phyloP scores from a whole-genome alignment of 306 rosid species.

The Senna siamea region DNA sequence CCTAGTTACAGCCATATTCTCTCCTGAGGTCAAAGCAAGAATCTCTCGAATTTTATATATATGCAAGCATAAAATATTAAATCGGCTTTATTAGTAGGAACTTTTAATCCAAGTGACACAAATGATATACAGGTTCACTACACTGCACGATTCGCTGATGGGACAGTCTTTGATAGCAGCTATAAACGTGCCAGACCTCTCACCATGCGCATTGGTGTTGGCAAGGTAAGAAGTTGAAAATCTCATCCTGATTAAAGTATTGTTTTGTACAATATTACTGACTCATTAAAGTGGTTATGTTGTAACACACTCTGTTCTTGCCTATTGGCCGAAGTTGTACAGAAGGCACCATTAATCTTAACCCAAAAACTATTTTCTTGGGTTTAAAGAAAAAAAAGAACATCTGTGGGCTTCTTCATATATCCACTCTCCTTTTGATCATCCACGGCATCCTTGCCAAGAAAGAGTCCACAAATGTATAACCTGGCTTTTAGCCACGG shows the following conservation, averaged over 20 bases:
- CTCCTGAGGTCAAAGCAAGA: background rate
- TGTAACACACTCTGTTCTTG: background rate
- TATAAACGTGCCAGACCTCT: constrained; percentile 90
- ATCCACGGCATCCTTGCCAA: background rate
- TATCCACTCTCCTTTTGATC: too few species aligned
- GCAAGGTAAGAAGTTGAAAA: constrained; percentile 62
- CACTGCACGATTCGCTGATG: constrained; percentile 88
- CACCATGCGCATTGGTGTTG: constrained; percentile 94
- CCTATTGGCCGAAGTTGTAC: background rate
- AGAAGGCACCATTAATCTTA: background rate
- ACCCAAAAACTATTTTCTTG: background rate
- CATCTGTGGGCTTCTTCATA: too few species aligned
- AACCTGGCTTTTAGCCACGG: background rate
- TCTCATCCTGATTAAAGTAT: background rate
- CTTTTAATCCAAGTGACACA: background rate
- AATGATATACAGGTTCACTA: constrained; percentile 68
- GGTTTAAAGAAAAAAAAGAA: too few species aligned
- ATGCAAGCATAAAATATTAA: background rate
- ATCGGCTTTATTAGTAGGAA: background rate
- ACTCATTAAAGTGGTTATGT: background rate
- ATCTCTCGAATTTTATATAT: background rate
- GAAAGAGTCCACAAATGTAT: background rate
- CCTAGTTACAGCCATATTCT: background rate
- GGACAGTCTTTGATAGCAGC: constrained; percentile 87
- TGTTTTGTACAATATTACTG: background rate